Evolutionary conservation across 1,284 basidiomycete species (phyloP).

Genomic region (Ustanciosporium gigantosporum): DNA sequence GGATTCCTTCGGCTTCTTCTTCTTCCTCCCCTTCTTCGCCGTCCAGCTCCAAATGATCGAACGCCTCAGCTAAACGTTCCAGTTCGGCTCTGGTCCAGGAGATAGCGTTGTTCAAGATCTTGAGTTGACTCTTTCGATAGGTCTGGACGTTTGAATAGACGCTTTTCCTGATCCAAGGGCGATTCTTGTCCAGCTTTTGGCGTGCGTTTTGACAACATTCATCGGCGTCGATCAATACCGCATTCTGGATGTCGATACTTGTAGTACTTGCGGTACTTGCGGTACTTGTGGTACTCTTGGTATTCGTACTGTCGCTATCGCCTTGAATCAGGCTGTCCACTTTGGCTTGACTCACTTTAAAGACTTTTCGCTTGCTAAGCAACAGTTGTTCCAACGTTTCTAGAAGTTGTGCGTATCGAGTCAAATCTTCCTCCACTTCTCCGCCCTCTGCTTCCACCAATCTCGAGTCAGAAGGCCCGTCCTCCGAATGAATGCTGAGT

Average conservation of each 20-base stretch:
- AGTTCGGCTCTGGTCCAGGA: slow-evolving; percentile 27
- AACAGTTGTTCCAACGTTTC: slow-evolving; percentile 29
- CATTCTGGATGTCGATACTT: no score
- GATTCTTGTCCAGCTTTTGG: no score
- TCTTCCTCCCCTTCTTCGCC: no score
- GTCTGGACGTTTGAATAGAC: slow-evolving; percentile 8
- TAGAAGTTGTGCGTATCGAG: slow-evolving; percentile 6
- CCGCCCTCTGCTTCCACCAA: no score
- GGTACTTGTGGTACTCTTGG: background rate
- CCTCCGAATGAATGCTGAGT: slow-evolving; percentile 1
- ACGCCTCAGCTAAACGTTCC: slow-evolving; percentile 12
- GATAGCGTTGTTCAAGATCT: slow-evolving; percentile 23
- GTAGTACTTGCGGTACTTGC: no score
- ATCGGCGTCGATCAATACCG: no score
- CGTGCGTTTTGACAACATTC: no score
- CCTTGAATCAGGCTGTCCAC: slow-evolving; percentile 5
- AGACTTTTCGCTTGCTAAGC: slow-evolving; percentile 22
- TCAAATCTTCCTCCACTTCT: slow-evolving; percentile 3
- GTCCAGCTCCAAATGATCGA: no score
- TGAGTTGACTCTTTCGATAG: slow-evolving; percentile 31
- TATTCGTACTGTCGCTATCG: no score
- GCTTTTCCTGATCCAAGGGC: background rate
- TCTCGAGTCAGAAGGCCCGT: background rate
- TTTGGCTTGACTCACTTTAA: slow-evolving; percentile 5
- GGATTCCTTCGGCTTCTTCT: no score